These are phyloP conservation scores for Cercophora samala DNA, from an alignment of 495 filamentous ascomycete genomes.

Conservation along the genomic window DNA sequence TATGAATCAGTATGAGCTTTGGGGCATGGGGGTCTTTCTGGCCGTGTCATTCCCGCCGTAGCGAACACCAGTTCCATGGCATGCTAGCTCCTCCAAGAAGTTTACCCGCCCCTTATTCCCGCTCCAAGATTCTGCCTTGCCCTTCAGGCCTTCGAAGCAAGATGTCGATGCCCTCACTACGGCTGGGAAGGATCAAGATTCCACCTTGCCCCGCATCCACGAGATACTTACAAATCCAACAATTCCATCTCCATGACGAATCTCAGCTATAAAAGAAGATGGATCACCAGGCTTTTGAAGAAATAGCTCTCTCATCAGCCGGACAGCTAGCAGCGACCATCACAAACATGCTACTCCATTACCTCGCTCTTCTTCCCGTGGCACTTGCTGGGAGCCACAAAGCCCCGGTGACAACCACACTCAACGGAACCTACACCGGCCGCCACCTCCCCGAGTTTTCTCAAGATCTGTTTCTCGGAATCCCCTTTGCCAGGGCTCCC, in stretches of 20 bases:
- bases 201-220: neutral
- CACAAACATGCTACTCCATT: neutral
- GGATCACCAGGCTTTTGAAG: neutral
- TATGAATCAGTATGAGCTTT: neutral
- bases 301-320: neutral
- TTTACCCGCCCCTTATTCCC: neutral
- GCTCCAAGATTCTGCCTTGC: neutral
- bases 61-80: neutral
- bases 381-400: neutral
- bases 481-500: conserved; percentile 41
- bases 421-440: neutral
- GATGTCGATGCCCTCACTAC: neutral
- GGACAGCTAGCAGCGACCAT: neutral
- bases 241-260: neutral
- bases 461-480: conserved; percentile 39
- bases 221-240: neutral
- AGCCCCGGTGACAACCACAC: neutral
- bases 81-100: neutral
- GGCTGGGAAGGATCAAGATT: neutral
- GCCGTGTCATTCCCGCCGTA: neutral
- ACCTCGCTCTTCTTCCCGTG: neutral
- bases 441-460: neutral
- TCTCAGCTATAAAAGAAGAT: neutral
- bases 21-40: neutral
- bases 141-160: neutral